Evolutionary conservation across 208 protist genomes (phyloP).

Genomic region (Acanthamoeba polyphaga): DNA sequence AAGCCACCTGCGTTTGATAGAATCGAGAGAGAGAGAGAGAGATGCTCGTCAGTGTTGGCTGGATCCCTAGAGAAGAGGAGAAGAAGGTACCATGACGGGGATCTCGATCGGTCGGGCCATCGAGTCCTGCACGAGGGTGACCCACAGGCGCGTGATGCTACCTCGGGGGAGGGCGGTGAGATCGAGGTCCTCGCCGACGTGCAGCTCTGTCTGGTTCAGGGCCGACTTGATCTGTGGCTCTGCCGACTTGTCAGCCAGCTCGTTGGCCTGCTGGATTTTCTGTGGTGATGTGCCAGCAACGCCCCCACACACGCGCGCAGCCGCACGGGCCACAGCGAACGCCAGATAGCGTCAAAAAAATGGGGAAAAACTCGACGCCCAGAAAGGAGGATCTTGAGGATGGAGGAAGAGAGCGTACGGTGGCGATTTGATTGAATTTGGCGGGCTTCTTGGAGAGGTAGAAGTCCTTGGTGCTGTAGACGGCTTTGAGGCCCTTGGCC

Average conservation of each 20-base stretch:
- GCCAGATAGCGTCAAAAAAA: background rate
- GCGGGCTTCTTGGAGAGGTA: constrained; percentile 67
- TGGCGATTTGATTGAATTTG: constrained; percentile 45
- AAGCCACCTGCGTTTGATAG: background rate
- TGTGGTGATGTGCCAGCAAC: background rate
- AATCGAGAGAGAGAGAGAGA: constrained; percentile 5
- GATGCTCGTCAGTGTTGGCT: constrained; percentile 1
- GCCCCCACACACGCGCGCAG: too few relatives aligned
- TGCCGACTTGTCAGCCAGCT: background rate
- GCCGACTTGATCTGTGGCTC: constrained; percentile 39
- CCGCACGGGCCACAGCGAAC: background rate
- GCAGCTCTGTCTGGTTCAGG: constrained; percentile 35
- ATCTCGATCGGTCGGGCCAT: constrained; percentile 71
- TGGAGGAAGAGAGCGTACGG: background rate
- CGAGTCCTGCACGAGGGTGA: constrained; percentile 67
- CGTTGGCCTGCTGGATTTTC: constrained; percentile 67
- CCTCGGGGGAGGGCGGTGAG: constrained; percentile 7
- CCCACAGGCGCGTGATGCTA: constrained; percentile 67
- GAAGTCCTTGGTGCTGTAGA: constrained; percentile 46
- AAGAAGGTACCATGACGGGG: constrained; percentile 71
- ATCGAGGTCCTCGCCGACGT: constrained; percentile 68
- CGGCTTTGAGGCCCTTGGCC: background rate
- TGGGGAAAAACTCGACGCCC: too few relatives aligned
- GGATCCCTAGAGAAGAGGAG: too few relatives aligned
- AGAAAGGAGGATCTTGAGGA: too few relatives aligned